Conservation (phyloP, 2,329 filamentous ascomycete species). For the Colletotrichum australisinense region DNA sequence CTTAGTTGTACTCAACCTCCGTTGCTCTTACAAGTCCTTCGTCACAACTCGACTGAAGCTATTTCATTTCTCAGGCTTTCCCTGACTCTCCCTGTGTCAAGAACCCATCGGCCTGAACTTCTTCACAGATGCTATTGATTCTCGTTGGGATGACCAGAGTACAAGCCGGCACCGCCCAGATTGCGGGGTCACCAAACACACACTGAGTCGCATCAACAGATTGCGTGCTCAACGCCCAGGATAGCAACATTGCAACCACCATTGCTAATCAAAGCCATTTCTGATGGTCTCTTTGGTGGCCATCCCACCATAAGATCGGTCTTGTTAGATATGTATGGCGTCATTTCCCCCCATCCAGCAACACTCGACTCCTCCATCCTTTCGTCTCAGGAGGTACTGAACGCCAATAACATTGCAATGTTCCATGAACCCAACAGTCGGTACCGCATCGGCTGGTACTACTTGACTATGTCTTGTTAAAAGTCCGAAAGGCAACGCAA, state of each 20-base stretch:
- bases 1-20: neutral
- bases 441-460: conserved; percentile 13
- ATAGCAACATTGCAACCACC: conserved; percentile 31
- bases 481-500: conserved; percentile 47
- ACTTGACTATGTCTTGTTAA: neutral
- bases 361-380: neutral
- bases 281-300: neutral
- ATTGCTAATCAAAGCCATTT: conserved; percentile 25
- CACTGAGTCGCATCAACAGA: conserved; percentile 17
- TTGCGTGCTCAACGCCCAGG: conserved; percentile 30
- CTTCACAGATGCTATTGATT: neutral
- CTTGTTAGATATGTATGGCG: conserved; percentile 18
- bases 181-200: conserved; percentile 20
- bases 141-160: neutral
- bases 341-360: conserved; percentile 18
- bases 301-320: neutral
- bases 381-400: neutral
- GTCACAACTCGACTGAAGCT: neutral
- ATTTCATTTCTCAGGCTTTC: neutral
- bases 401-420: conserved; percentile 10
- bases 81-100: neutral
- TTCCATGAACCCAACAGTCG: neutral
- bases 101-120: neutral
- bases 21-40: neutral
- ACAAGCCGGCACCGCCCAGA: neutral